phyloP scores from a whole-genome alignment of 768 basidiomycete species.

The Boletus patriciae region DNA sequence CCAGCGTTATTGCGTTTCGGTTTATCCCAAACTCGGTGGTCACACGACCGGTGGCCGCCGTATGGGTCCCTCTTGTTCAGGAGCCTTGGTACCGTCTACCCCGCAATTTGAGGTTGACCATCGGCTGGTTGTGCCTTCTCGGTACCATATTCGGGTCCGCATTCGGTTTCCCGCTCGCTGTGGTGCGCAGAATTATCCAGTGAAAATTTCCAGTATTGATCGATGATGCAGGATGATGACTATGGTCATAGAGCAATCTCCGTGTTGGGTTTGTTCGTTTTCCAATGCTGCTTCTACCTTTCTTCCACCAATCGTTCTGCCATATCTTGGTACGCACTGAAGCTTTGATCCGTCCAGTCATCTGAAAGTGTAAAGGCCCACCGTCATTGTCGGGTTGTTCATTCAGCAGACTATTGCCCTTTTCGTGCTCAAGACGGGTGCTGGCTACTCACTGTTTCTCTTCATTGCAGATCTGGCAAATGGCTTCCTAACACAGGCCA shows the following conservation, averaged over 20 bases:
- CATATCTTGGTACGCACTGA: constrained; percentile 65
- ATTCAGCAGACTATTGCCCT: constrained; percentile 83
- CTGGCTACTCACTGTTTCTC: constrained; percentile 81
- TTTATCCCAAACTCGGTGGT: constrained; percentile 74
- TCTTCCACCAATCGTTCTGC: constrained; percentile 60
- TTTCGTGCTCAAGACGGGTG: constrained; percentile 82
- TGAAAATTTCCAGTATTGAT: constrained; percentile 15
- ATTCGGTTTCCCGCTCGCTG: constrained; percentile 70
- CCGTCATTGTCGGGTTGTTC: constrained; percentile 85
- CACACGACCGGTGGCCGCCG: constrained; percentile 64
- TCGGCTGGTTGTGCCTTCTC: constrained; percentile 78
- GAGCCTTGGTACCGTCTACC: constrained; percentile 67
- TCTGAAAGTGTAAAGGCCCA: constrained; percentile 52
- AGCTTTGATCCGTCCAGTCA: neutral
- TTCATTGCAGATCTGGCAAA: constrained; percentile 79
- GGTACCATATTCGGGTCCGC: constrained; percentile 83
- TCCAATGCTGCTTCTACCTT: constrained; percentile 74
- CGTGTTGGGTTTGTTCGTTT: constrained; percentile 74
- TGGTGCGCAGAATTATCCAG: constrained; percentile 38
- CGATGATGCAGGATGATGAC: constrained; percentile 48
- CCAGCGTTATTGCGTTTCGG: constrained; percentile 77
- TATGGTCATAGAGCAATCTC: constrained; percentile 82
- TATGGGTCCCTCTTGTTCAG: constrained; percentile 68
- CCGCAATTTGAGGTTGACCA: constrained; percentile 50
- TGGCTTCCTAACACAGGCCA: constrained; percentile 73